Base-by-base conservation (phyloP, 495 filamentous ascomycete species). In the Podospora comata region DNA sequence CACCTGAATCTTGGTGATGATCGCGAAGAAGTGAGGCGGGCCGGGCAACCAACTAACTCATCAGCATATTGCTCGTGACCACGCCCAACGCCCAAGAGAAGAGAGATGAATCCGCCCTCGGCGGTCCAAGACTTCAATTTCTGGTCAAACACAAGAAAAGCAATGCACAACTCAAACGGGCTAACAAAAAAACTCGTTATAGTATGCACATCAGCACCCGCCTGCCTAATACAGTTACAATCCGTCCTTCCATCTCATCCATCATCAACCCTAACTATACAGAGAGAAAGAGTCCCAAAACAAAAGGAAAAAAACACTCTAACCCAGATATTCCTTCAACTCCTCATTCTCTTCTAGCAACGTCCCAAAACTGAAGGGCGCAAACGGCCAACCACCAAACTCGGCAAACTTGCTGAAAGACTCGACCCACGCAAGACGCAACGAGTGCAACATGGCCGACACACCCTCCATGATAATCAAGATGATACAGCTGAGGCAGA, bases 321-420 rank as follows among this genome's bases (percentile, higher is more conserved):
- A 84, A 48, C 80, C 80, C 53, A 77, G 68, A 67, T 81, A 84
- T 48, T 82, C 80, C 62, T 73, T 79, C 71, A 84, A 73, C 69
- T 80, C 79, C 68, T 86, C 85, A 62, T 94, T 91, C 77, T 97
- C 93, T 78, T 99, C 95, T 66, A 99, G 79, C 70, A 97, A 79
- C 20, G 87, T 83, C 82, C 89, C 89, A 77, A 98, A 98, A 74
- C 90, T 93, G 78, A 99, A 98, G 9, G 95, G 95, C 72, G 90
- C 83, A 80, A 99, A 98, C 53, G 93, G 83, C 76, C 95, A 85
- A 57, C 95, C 95, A 65, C 93, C 93, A 69, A 96, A 96, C 77
- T 97, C 90, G 82, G 97, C 97, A 83, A 97, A 96, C 81, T 99
- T 99, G 81, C 92, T 95, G 88, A 98, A 97, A n/a, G 95, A 93